A percentile compares a stretch with the other conserved stretches of the same genome.
Conservation (phyloP, 2,329 filamentous ascomycete genomes). For the Didymella sp. region DNA sequence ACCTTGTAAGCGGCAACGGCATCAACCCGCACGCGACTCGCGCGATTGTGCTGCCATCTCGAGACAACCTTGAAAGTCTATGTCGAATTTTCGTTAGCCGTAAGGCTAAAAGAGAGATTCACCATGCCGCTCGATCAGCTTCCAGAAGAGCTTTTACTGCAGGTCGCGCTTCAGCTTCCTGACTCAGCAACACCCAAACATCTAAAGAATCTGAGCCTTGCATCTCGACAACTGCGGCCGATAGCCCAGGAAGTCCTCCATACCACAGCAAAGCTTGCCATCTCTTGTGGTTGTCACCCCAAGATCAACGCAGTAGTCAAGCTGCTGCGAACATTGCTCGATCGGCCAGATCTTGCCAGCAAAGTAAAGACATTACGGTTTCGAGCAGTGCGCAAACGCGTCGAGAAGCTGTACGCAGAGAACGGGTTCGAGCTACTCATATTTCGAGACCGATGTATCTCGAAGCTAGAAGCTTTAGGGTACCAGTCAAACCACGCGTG, state of each 20-base stretch:
- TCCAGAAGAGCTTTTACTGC: constrained; percentile 33
- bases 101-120: not conserved
- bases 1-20: not conserved
- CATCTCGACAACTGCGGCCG: constrained; percentile 26
- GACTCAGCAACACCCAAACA: constrained; percentile 20
- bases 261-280: constrained; percentile 22
- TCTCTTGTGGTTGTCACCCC: constrained; percentile 26
- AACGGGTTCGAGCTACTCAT: constrained; percentile 22
- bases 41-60: not conserved
- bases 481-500: constrained; percentile 24
- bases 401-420: constrained; percentile 22
- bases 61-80: not conserved
- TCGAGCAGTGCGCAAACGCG: constrained; percentile 25
- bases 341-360: constrained; percentile 29
- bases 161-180: constrained; percentile 24
- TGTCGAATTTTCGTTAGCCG: not conserved
- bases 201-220: constrained; percentile 26
- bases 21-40: not conserved
- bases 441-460: constrained; percentile 22
- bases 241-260: constrained; percentile 30
- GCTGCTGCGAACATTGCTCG: constrained; percentile 32
- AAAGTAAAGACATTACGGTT: constrained; percentile 31
- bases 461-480: constrained; percentile 20
- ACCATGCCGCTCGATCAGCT: constrained; percentile 16
- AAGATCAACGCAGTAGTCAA: constrained; percentile 27